Percentiles rank a stretch among this genome's conserved stretches.
phyloP scores from a whole-genome alignment of 306 rosid species.

The Vigna unguiculata region DNA sequence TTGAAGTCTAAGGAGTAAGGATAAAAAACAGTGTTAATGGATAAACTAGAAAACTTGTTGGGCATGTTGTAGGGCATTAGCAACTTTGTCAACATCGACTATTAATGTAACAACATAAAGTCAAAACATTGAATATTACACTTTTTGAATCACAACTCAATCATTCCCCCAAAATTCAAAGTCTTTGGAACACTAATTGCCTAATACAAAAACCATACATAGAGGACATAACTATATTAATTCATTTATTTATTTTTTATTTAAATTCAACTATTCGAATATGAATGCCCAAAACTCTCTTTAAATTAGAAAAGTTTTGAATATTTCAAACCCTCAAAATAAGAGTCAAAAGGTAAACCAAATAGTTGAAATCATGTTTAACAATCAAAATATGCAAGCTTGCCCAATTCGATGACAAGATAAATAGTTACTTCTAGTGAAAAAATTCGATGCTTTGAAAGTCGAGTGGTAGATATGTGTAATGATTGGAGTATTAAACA shows the following conservation, averaged over 20 bases:
- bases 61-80: neutral
- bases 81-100: conserved; percentile 19
- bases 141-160: conserved; percentile 11
- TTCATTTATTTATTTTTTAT: neutral
- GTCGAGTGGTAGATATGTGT: neutral
- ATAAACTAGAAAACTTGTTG: neutral
- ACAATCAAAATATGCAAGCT: too few species aligned
- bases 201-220: neutral
- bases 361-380: neutral
- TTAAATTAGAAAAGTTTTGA: neutral
- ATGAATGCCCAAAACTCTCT: neutral
- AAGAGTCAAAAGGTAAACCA: neutral
- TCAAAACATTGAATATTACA: conserved; percentile 28
- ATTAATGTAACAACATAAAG: conserved; percentile 10
- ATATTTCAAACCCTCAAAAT: neutral
- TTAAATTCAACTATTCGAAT: neutral
- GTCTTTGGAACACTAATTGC: neutral
- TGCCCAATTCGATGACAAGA: too few species aligned
- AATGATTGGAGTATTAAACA: neutral
- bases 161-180: neutral
- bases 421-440: neutral
- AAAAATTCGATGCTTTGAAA: neutral
- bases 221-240: neutral
- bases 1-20: neutral
- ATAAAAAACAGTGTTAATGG: neutral